Percentiles rank a stretch among this genome's conserved stretches.
Evolutionary conservation across 2,329 filamentous ascomycete genomes (phyloP).

Genomic region (Magnaporthales sp.): DNA sequence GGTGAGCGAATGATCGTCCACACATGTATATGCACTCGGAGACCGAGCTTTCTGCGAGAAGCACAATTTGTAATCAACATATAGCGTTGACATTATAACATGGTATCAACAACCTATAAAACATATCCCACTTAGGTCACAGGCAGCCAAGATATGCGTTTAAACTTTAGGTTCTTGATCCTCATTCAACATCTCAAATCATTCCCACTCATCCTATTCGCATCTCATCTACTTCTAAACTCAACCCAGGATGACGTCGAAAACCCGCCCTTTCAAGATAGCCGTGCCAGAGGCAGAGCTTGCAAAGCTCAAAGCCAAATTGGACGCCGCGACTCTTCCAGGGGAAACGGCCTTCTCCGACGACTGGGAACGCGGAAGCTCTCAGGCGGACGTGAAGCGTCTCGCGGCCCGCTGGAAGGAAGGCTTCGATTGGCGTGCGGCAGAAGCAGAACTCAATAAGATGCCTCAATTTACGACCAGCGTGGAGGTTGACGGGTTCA

Average conservation of each 20-base stretch:
- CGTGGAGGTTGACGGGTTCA: conserved; percentile 49
- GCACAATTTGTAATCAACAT: not conserved
- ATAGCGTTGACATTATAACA: not conserved
- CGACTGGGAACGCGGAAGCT: conserved; percentile 47
- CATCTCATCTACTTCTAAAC: not conserved
- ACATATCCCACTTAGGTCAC: too few species aligned
- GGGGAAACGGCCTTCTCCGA: conserved; percentile 18
- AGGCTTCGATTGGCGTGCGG: conserved; percentile 51
- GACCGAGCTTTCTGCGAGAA: not conserved
- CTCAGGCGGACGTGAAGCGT: conserved; percentile 49
- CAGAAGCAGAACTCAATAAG: conserved; percentile 49
- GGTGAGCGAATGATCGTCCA: too few species aligned
- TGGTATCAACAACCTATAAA: not conserved
- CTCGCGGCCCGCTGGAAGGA: conserved; percentile 48
- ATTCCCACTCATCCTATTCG: not conserved
- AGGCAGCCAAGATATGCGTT: not conserved
- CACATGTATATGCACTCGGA: too few species aligned
- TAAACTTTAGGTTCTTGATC: not conserved
- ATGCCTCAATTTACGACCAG: conserved; percentile 49
- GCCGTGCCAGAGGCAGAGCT: not conserved
- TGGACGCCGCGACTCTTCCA: not conserved
- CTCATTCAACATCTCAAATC: not conserved
- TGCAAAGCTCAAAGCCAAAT: not conserved
- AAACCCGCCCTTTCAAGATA: not conserved
- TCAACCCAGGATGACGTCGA: not conserved